These are phyloP conservation scores for Beta vulgaris DNA, from an alignment of 148 eudicot species.

Conservation along the genomic window DNA sequence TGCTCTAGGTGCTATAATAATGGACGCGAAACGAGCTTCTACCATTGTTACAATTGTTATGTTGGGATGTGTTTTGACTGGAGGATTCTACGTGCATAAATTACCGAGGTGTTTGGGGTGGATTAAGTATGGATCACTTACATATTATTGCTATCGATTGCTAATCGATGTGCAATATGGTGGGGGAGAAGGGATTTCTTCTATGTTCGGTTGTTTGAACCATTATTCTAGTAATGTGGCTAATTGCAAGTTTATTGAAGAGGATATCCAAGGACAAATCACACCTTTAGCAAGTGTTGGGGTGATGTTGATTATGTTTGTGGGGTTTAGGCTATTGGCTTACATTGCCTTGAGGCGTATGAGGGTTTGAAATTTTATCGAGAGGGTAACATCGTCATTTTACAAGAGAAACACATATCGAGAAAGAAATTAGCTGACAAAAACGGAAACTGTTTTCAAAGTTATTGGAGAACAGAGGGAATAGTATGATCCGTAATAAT, in stretches of 20 bases:
- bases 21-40: conserved; percentile 91
- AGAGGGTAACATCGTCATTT: too few species aligned
- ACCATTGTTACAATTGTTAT: conserved; percentile 74
- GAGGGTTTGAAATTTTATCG: conserved; percentile 36
- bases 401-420: too few species aligned
- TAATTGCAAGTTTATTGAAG: conserved; percentile 61
- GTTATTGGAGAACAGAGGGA: background rate
- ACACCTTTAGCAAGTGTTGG: conserved; percentile 46
- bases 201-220: conserved; percentile 43
- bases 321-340: conserved; percentile 70
- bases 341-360: conserved; percentile 54
- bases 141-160: conserved; percentile 66
- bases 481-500: conserved; percentile 5
- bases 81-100: conserved; percentile 86
- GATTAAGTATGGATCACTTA: conserved; percentile 69
- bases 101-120: conserved; percentile 65
- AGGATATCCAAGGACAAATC: conserved; percentile 66
- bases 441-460: too few species aligned
- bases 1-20: conserved; percentile 76
- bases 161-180: conserved; percentile 77
- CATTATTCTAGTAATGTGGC: conserved; percentile 24
- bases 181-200: conserved; percentile 47
- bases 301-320: conserved; percentile 50
- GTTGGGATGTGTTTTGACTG: conserved; percentile 82
- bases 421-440: too few species aligned